Percentiles rank a stretch among this genome's conserved stretches.
phyloP scores from a whole-genome alignment of 2,329 filamentous ascomycete genomes.

The Coleophoma cylindrospora region DNA sequence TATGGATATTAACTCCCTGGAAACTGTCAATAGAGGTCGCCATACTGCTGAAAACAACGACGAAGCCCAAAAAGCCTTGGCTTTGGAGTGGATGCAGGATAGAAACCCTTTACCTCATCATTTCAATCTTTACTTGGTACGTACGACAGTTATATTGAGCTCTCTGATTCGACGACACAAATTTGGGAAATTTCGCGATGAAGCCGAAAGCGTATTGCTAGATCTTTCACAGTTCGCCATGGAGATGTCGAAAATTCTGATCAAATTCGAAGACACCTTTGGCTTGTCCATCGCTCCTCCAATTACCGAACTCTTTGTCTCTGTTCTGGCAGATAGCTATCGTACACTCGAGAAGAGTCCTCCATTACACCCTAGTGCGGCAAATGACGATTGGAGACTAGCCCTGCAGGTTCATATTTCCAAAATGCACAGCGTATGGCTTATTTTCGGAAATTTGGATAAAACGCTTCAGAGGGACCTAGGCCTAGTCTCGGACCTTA shows the following conservation, averaged over 20 bases:
- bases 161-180: not conserved
- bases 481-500: too few species aligned
- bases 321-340: not conserved
- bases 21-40: not conserved
- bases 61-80: not conserved
- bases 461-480: too few species aligned
- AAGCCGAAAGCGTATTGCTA: not conserved
- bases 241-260: not conserved
- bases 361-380: not conserved
- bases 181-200: not conserved
- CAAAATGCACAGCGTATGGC: too few species aligned
- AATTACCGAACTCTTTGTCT: conserved; percentile 28
- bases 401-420: not conserved
- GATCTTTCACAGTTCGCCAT: not conserved
- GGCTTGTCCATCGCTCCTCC: conserved; percentile 27
- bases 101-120: conserved; percentile 6
- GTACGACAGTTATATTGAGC: not conserved
- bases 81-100: not conserved
- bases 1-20: not conserved
- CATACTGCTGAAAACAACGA: not conserved
- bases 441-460: too few species aligned
- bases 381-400: not conserved
- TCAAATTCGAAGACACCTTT: not conserved
- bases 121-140: conserved; percentile 3
- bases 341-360: not conserved